These are phyloP conservation scores for Ruellia speciosa DNA, from an alignment of 305 asterid genomes.

Conservation along the genomic window DNA sequence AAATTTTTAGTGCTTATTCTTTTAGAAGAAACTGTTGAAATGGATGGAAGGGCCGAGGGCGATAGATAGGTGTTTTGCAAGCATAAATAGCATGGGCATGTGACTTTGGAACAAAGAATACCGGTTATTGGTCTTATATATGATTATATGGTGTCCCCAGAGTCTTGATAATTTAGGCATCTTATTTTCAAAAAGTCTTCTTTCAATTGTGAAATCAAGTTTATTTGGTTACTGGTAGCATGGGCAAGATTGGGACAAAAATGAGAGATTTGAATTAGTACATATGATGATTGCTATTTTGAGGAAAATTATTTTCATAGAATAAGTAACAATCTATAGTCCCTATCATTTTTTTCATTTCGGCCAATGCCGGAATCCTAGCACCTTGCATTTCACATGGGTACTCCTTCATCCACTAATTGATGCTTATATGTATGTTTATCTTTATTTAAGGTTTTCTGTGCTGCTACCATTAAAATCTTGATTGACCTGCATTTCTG, in stretches of 20 bases:
- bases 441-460: constrained; percentile 2
- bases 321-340: too few species aligned
- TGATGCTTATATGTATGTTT: background rate
- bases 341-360: too few species aligned
- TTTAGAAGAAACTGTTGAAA: background rate
- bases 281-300: too few species aligned
- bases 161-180: background rate
- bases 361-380: too few species aligned
- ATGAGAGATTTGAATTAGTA: too few species aligned
- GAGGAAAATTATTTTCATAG: too few species aligned
- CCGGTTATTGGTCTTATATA: background rate
- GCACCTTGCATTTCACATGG: too few species aligned
- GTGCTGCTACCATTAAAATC: background rate
- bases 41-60: background rate
- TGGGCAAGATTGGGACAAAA: too few species aligned
- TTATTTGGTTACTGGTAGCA: background rate
- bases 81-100: background rate
- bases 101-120: background rate
- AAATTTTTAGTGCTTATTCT: background rate
- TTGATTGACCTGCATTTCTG: constrained; percentile 1
- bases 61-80: background rate
- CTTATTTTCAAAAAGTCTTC: background rate
- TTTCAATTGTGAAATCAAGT: background rate
- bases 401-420: too few species aligned
- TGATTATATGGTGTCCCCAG: background rate